A percentile compares a stretch with the other conserved stretches of the same genome.
These are phyloP conservation scores for Olyra latifolia DNA, from an alignment of 176 grass and related monocot species.

Conservation along the genomic window DNA sequence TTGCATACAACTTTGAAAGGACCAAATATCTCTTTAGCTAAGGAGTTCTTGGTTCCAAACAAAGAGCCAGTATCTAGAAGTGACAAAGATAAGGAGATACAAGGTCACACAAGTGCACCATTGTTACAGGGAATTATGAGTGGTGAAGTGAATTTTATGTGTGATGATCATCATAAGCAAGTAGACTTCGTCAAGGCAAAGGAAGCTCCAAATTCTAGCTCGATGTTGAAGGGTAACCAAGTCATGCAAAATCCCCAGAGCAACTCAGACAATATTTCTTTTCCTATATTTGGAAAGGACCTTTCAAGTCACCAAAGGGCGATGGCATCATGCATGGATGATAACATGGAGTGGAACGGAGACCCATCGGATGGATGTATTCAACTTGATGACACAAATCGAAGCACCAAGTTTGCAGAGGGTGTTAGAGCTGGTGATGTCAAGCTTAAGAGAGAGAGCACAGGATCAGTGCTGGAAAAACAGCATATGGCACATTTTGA, in stretches of 20 bases:
- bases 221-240: background rate
- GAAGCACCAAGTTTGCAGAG: background rate
- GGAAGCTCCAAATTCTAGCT: background rate
- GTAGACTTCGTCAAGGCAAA: accelerated
- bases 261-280: background rate
- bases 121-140: background rate
- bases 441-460: background rate
- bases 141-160: background rate
- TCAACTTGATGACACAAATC: background rate
- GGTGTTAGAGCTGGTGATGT: background rate
- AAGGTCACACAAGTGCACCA: background rate
- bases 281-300: background rate
- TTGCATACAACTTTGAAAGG: background rate
- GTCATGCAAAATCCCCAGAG: background rate
- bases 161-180: background rate
- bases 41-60: background rate
- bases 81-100: background rate
- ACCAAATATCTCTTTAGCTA: background rate
- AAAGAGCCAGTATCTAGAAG: background rate
- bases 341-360: background rate
- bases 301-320: background rate
- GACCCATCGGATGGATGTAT: background rate
- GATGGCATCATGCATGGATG: background rate
- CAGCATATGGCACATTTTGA: background rate
- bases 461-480: background rate